Evolutionary conservation across 176 grass and related monocot species (phyloP).

Genomic region (Areca catechu): DNA sequence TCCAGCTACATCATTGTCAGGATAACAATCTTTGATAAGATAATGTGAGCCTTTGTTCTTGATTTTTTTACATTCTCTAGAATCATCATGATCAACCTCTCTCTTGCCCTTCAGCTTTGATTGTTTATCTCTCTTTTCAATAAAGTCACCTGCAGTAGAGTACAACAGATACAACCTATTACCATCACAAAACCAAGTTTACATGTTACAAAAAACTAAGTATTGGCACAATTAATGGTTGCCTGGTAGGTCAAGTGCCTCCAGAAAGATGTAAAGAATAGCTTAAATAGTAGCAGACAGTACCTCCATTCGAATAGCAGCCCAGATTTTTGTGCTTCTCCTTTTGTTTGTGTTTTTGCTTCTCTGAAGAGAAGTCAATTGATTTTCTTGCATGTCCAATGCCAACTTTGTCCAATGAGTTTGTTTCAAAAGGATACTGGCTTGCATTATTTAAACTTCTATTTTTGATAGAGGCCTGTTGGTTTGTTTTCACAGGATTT

Average conservation of each 20-base stretch:
- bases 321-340: constrained; percentile 50
- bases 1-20: constrained; percentile 22
- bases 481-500: constrained; percentile 31
- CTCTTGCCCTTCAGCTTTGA: too few species aligned
- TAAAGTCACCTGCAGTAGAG: neutral
- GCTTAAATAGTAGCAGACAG: constrained; percentile 4
- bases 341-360: constrained; percentile 37
- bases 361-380: constrained; percentile 37
- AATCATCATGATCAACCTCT: too few species aligned
- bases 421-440: constrained; percentile 28
- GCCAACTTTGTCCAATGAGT: constrained; percentile 30
- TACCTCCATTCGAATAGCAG: constrained; percentile 79
- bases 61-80: too few species aligned
- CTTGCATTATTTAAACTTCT: constrained; percentile 30
- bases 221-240: too few species aligned
- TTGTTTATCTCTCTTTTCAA: too few species aligned
- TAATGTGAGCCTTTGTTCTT: neutral
- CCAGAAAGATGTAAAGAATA: constrained; percentile 1
- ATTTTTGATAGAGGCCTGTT: constrained; percentile 38
- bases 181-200: constrained; percentile 8
- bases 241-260: too few species aligned
- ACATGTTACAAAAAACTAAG: too few species aligned
- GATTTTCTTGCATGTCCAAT: constrained; percentile 34
- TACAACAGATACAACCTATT: constrained; percentile 2
- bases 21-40: constrained; percentile 36